Evolutionary conservation across 1,139 yeast species (phyloP).

Genomic region (Starmera stellimalicola): DNA sequence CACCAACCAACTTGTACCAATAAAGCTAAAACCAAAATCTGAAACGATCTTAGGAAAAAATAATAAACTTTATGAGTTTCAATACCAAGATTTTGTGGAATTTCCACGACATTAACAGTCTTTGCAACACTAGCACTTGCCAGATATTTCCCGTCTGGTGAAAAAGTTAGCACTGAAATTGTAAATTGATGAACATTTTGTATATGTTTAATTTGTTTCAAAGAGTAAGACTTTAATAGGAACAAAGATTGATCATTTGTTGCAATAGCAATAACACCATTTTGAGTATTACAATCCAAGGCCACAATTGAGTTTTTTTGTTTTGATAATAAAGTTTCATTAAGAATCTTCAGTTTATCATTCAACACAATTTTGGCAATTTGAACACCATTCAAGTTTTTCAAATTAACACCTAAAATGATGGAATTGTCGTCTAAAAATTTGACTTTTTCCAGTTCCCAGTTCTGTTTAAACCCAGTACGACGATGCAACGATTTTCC

Average conservation of each 20-base stretch:
- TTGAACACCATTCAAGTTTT: conserved; percentile 33
- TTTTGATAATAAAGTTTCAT: conserved; percentile 35
- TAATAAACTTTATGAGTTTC: conserved; percentile 17
- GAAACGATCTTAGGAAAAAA: conserved; percentile 14
- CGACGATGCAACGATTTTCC: conserved; percentile 22
- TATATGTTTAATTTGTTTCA: conserved; percentile 32
- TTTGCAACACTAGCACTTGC: conserved; percentile 82
- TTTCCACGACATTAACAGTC: conserved; percentile 51
- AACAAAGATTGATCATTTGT: conserved; percentile 66
- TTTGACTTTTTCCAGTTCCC: conserved; percentile 46
- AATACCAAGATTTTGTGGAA: conserved; percentile 34
- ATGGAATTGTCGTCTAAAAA: conserved; percentile 34
- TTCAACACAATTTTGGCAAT: conserved; percentile 17
- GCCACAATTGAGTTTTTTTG: conserved; percentile 62
- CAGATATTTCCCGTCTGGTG: conserved; percentile 57
- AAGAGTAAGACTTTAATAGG: conserved; percentile 30
- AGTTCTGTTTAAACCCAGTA: conserved; percentile 15
- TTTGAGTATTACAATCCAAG: conserved; percentile 38
- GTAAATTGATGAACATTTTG: conserved; percentile 46
- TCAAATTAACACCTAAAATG: conserved; percentile 40
- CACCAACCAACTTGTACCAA: conserved; percentile 7
- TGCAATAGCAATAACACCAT: conserved; percentile 59
- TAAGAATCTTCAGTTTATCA: conserved; percentile 19
- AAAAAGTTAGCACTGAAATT: conserved; percentile 63
- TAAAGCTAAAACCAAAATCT: conserved; percentile 5